phyloP scores from a whole-genome alignment of 1,284 basidiomycete genomes.

The Schizophyllum amplum region DNA sequence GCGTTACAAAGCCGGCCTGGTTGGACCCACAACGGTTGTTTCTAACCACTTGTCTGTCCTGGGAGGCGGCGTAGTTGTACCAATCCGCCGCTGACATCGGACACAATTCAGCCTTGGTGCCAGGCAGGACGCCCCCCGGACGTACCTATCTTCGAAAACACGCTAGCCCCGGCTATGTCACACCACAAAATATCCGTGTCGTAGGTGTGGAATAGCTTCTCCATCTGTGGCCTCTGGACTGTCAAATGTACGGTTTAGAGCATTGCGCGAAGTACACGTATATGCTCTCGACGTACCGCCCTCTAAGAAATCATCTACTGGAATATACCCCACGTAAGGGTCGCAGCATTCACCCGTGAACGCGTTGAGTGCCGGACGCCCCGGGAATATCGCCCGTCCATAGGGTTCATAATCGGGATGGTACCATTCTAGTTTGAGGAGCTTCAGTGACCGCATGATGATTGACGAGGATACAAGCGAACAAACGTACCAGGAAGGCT shows the following conservation, averaged over 20 bases:
- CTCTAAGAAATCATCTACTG: neutral
- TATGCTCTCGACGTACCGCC: neutral
- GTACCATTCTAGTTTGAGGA: conserved; percentile 33
- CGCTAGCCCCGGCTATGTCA: neutral
- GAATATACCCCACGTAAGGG: neutral
- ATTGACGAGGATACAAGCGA: too few relatives aligned
- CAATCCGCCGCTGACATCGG: conserved; percentile 30
- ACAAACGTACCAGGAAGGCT: neutral
- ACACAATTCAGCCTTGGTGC: neutral
- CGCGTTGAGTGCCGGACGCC: conserved; percentile 43
- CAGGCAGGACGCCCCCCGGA: neutral
- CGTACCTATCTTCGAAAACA: neutral
- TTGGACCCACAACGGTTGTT: conserved; percentile 37
- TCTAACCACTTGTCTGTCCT: conserved; percentile 46
- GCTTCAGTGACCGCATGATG: too few relatives aligned
- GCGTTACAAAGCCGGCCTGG: conserved; percentile 44
- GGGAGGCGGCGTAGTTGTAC: conserved; percentile 38
- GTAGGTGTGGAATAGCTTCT: conserved; percentile 2
- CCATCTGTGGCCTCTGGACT: conserved; percentile 1
- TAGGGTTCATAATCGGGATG: conserved; percentile 45
- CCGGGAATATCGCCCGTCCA: conserved; percentile 43
- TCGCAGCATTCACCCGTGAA: conserved; percentile 22
- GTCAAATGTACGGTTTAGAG: too few relatives aligned
- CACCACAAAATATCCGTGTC: conserved; percentile 7
- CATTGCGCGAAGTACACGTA: neutral